Base-by-base conservation (phyloP, 2,329 filamentous ascomycete genomes). In the Gliomastix tumulicola region DNA sequence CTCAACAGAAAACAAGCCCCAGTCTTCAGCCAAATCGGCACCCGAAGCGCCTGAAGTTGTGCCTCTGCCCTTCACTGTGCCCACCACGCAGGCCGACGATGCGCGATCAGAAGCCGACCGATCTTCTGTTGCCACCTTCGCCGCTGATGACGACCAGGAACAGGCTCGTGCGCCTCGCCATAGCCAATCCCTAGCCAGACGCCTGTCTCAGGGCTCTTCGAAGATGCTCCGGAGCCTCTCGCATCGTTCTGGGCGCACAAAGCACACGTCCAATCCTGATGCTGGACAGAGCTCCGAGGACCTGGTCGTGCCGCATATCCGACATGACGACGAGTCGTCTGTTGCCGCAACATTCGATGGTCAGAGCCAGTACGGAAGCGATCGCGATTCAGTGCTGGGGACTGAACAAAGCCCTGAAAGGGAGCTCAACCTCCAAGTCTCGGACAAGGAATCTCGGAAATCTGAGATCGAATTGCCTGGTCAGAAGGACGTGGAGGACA, bases 61-160 rank as follows among this genome's bases (percentile, higher is more conserved):
- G 1, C 79, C 82, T 13, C 62, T 86, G 2, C 82, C 83, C 1
- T 85, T 86, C 55, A 70, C 54, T 9, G 63, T 84, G 2, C 77
- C 78, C 1, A 55, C 57, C 16, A 9, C n/a, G 4, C 28, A 37
- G 19, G 59, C 65, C 11, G 59, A 65, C 3, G 60, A 67, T 5
- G 53, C 60, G 18, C 27, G 43, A 11, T 50, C 53, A 3, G 63
- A 72, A 6, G 66, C 68, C 13, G 69, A 72, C 16, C 61, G 69
- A 20, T 87, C 82, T 3, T 85, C 84, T 3, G 67, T 85, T 16
- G 85, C 82, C 4, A 84, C 84, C 0, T 71, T 82, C 48, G 80
- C 82, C 13, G 80, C 83, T 39, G 70, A 79, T 20, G 69, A 69
- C 10, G 69, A 70, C n/a, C 49, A 57, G 17, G 36, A 37, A 9